Conservation (phyloP, 2,329 filamentous ascomycete genomes). For the Penicillium psychrosexuale region DNA sequence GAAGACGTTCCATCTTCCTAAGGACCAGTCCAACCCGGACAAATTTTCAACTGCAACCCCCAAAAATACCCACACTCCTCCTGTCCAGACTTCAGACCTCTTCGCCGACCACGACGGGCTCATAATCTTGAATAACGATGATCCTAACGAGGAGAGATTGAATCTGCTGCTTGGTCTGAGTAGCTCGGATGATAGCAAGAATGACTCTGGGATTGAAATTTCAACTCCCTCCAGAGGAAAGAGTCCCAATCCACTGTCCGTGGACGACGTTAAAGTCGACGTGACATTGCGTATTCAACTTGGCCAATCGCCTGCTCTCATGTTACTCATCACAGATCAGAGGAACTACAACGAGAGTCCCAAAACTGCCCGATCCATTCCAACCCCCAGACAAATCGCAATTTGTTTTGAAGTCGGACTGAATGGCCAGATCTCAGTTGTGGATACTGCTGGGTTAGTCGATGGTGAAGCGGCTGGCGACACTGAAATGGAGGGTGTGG, state of each 20-base stretch:
- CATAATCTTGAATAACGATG: slow-evolving; percentile 41
- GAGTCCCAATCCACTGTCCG: not conserved
- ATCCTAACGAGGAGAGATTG: slow-evolving; percentile 52
- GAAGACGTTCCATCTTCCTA: slow-evolving; percentile 31
- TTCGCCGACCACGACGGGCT: slow-evolving; percentile 18
- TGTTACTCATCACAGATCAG: slow-evolving; percentile 36
- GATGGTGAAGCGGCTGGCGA: slow-evolving; percentile 18
- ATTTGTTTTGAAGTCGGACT: slow-evolving; percentile 41
- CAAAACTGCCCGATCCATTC: slow-evolving; percentile 8
- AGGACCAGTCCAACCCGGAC: slow-evolving; percentile 12
- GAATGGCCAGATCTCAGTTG: slow-evolving; percentile 41
- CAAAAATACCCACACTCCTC: not conserved
- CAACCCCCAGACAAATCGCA: slow-evolving; percentile 23
- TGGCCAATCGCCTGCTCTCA: slow-evolving; percentile 38
- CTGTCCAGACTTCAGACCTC: slow-evolving; percentile 9
- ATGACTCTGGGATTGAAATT: not conserved
- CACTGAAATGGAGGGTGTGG: slow-evolving; percentile 19
- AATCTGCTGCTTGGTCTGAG: slow-evolving; percentile 48
- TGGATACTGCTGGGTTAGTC: slow-evolving; percentile 37
- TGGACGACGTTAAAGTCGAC: slow-evolving; percentile 36
- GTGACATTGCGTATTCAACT: slow-evolving; percentile 40
- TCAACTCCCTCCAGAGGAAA: not conserved
- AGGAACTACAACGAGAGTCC: slow-evolving; percentile 4
- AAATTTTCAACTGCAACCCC: slow-evolving; percentile 7
- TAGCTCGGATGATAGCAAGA: not conserved